Evolutionary conservation across 2,329 filamentous ascomycete genomes (phyloP).

Genomic region (Stachybotrys elegans): DNA sequence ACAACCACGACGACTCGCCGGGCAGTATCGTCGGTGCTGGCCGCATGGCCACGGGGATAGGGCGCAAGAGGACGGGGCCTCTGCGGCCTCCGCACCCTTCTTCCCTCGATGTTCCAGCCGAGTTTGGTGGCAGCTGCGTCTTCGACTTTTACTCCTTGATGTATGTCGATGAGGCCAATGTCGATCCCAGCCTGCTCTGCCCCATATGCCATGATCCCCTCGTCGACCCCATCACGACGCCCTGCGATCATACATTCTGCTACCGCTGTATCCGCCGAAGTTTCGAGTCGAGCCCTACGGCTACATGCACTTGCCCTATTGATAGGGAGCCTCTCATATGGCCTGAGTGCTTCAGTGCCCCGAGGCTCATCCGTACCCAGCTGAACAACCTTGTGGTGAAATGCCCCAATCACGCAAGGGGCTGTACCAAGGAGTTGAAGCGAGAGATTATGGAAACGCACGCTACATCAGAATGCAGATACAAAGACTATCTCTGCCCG

Average conservation of each 20-base stretch:
- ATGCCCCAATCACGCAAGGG: constrained; percentile 48
- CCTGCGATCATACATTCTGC: constrained; percentile 63
- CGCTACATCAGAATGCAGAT: constrained; percentile 51
- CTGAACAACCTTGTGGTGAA: constrained; percentile 54
- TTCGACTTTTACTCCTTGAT: constrained; percentile 42
- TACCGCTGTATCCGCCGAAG: constrained; percentile 47
- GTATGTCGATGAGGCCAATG: constrained; percentile 35
- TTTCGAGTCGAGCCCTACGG: constrained; percentile 33
- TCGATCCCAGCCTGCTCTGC: constrained; percentile 46
- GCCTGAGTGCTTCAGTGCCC: constrained; percentile 35
- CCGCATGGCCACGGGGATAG: too few species aligned
- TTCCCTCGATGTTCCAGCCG: constrained; percentile 32
- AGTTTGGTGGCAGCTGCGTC: constrained; percentile 30
- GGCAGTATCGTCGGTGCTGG: constrained; percentile 8
- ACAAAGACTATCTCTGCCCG: constrained; percentile 51
- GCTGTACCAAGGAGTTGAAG: constrained; percentile 45
- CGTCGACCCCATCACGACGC: constrained; percentile 54
- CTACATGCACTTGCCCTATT: constrained; percentile 49
- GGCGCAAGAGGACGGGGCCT: constrained; percentile 30
- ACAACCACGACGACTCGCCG: neutral
- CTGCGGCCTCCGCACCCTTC: constrained; percentile 29
- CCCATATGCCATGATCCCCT: constrained; percentile 58
- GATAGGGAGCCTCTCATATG: constrained; percentile 43
- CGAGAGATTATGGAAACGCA: constrained; percentile 53
- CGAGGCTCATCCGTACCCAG: constrained; percentile 51